Evolutionary conservation across 148 eudicot genomes (phyloP).

Genomic region (Dysphania ambrosioides): DNA sequence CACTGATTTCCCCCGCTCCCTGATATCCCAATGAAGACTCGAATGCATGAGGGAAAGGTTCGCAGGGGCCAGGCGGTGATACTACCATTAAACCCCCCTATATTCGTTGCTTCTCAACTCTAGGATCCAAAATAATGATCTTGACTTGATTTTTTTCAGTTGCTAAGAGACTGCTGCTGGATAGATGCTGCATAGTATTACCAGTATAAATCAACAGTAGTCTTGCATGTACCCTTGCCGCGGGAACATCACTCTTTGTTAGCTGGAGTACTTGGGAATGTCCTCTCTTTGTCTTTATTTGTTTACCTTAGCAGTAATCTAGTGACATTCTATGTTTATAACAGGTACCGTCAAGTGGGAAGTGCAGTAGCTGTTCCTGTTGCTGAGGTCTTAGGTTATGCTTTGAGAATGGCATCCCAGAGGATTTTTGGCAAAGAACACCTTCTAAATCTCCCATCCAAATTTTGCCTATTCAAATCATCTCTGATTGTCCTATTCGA

Average conservation of each 20-base stretch:
- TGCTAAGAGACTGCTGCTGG: background rate
- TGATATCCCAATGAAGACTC: too few relatives aligned
- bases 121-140: background rate
- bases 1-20: too few relatives aligned
- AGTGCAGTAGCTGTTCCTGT: slow-evolving; percentile 92
- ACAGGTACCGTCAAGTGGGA: slow-evolving; percentile 90
- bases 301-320: too few relatives aligned
- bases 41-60: too few relatives aligned
- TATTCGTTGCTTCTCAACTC: background rate
- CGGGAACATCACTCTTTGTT: background rate
- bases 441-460: slow-evolving; percentile 67
- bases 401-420: slow-evolving; percentile 74
- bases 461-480: slow-evolving; percentile 49
- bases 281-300: background rate
- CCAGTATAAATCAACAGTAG: too few relatives aligned
- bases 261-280: background rate
- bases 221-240: background rate
- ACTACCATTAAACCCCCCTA: background rate
- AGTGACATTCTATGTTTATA: background rate
- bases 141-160: background rate
- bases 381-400: slow-evolving; percentile 74
- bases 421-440: slow-evolving; percentile 53
- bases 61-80: too few relatives aligned
- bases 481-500: slow-evolving; percentile 3
- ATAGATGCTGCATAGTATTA: background rate